Evolutionary conservation across 2,329 filamentous ascomycete genomes (phyloP).

Genomic region (Clarireedia paspali): DNA sequence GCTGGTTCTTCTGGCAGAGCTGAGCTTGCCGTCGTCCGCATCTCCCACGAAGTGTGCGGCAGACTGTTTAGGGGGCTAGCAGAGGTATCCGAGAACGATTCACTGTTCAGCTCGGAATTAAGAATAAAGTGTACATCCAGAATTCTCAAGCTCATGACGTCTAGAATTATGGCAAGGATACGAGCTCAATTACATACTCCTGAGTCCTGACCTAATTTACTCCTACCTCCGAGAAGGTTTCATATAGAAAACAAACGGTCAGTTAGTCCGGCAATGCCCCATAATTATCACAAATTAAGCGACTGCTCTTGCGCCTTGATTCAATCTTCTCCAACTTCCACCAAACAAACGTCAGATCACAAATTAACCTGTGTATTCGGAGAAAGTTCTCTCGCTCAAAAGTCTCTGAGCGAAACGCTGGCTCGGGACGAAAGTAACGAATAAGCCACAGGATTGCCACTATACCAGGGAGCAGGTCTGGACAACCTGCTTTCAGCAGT

Average conservation of each 20-base stretch:
- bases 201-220: too few relatives aligned
- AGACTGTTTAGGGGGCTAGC: too few relatives aligned
- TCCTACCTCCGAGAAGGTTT: not conserved
- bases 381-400: not conserved
- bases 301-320: not conserved
- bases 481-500: not conserved
- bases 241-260: not conserved
- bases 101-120: too few relatives aligned
- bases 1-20: too few relatives aligned
- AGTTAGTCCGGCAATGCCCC: not conserved
- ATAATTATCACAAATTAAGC: not conserved
- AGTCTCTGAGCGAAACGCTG: conserved; percentile 1
- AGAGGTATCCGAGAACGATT: too few relatives aligned
- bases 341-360: not conserved
- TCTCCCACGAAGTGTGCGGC: too few relatives aligned
- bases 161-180: too few relatives aligned
- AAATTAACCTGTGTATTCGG: conserved; percentile 1
- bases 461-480: not conserved
- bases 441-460: not conserved
- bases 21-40: too few relatives aligned
- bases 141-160: too few relatives aligned
- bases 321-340: not conserved
- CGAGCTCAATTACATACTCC: too few relatives aligned
- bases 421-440: not conserved
- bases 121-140: too few relatives aligned